Evolutionary conservation across 2,329 filamentous ascomycete species (phyloP), one percentile per base, ranked within the genome.

Genomic region (Stachybotrys chartarum): DNA sequence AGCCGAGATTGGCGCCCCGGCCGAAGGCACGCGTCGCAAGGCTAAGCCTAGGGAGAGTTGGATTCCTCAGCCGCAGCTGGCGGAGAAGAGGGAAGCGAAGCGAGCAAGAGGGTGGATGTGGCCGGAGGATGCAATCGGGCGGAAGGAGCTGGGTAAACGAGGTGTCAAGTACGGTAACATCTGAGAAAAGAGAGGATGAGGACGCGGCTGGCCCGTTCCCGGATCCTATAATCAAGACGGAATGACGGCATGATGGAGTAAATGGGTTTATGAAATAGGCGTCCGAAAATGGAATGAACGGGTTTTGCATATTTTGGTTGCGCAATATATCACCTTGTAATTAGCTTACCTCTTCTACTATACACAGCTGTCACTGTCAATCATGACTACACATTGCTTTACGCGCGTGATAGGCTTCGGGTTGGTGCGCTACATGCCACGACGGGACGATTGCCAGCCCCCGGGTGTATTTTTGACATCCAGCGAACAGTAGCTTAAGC

Each of bases 41-140:
- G 84, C 84, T 53, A 72, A 86, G 30, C 76, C 84, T n/a, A 78
- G 86, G 47, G 88, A 92, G 70, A 72, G 74, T 24, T 91, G 88
- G 88, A 90, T 92, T 72, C 87, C 88, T 10, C 84, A 78, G 74
- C 84, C 83, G 52, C 88, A 85, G 75, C 77, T 83, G 62, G 86
- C 79, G 35, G 87, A 88, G 81, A 94, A 89, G 84, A 75, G 83
- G 56, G 86, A 88, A 72, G 85, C 87, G 18, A 91, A 91, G 81
- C 73, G 87, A 24, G 78, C 82, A 3, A 74, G 88, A 32, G 88
- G 88, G 0, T 92, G 88, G 88, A 81, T 90, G 1, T 80, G 84
- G 73, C 88, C 88, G 1, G 87, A 91, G 64, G 88, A 91, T 64
- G 77, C 84, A 3, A 76, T 91, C 11, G 84, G 85, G 8, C 78